phyloP scores from a whole-genome alignment of 2,329 filamentous ascomycete genomes.

The Calonectria henricotiae region DNA sequence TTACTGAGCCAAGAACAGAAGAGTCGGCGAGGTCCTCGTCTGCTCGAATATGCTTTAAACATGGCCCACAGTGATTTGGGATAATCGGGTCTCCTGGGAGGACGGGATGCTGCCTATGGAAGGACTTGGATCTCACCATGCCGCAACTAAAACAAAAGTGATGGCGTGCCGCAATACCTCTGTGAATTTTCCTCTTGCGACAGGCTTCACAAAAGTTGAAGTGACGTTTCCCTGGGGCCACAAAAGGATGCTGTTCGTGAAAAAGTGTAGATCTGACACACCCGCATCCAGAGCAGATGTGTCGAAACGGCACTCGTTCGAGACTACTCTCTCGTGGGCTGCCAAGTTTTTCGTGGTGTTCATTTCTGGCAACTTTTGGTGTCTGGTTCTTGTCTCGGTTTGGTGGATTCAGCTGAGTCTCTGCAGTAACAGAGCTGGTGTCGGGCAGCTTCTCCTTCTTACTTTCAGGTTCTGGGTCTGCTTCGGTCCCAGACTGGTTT shows the following conservation, averaged over 20 bases:
- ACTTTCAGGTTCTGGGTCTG: neutral
- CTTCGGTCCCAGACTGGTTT: constrained; percentile 8
- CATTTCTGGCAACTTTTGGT: neutral
- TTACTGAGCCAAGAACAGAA: constrained; percentile 52
- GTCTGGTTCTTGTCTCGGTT: neutral
- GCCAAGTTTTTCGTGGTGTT: neutral
- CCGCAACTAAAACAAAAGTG: constrained; percentile 65
- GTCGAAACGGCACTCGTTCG: constrained; percentile 47
- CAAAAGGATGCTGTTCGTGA: constrained; percentile 56
- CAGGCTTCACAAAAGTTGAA: constrained; percentile 59
- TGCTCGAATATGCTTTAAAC: constrained; percentile 48
- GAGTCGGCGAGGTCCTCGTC: constrained; percentile 49
- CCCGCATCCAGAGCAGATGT: constrained; percentile 60
- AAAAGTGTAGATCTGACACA: constrained; percentile 56
- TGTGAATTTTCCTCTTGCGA: constrained; percentile 49
- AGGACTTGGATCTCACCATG: constrained; percentile 59
- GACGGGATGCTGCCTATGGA: constrained; percentile 54
- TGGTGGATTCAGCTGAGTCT: too few relatives aligned
- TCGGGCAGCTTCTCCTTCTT: neutral
- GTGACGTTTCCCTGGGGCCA: constrained; percentile 44
- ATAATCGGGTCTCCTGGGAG: constrained; percentile 50
- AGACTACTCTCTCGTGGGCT: constrained; percentile 45
- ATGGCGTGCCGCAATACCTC: constrained; percentile 46
- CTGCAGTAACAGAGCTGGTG: too few relatives aligned
- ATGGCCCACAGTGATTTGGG: constrained; percentile 57